Evolutionary conservation across 192 early-diverging fungal species (phyloP).

Genomic region (Endogone sp.): DNA sequence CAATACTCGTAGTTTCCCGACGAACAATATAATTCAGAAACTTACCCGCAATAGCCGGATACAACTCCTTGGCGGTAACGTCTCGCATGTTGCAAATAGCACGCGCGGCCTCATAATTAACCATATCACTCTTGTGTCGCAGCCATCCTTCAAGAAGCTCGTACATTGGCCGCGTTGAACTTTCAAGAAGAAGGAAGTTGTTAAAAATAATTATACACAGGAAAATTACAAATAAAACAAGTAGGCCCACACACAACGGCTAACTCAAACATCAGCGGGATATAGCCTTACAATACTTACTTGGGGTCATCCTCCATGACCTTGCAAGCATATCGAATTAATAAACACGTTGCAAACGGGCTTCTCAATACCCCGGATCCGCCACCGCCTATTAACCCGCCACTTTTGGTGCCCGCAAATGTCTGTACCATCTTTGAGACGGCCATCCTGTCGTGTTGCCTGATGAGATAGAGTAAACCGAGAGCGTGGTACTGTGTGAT

Average conservation of each 20-base stretch:
- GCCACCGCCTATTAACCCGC: conserved; percentile 46
- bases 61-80: conserved; percentile 79
- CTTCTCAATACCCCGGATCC: conserved; percentile 61
- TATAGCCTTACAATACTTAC: conserved; percentile 17
- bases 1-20: not conserved
- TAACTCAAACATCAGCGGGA: conserved; percentile 1
- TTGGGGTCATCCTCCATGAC: conserved; percentile 77
- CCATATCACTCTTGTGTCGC: conserved; percentile 96
- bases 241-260: not conserved
- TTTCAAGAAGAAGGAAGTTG: conserved; percentile 4
- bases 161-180: conserved; percentile 66
- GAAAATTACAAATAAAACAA: not conserved
- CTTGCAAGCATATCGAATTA: conserved; percentile 89
- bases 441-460: conserved; percentile 97
- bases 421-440: conserved; percentile 94
- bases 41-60: conserved; percentile 85
- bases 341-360: conserved; percentile 85
- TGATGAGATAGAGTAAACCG: conserved; percentile 90
- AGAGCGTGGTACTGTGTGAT: conserved; percentile 98
- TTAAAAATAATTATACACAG: not conserved
- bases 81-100: conserved; percentile 91
- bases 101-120: conserved; percentile 94
- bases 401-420: conserved; percentile 55
- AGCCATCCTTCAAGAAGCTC: conserved; percentile 86
- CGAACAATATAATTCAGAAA: conserved; percentile 4